Percentiles rank a stretch among this genome's conserved stretches.
Conservation (phyloP, 139 green algal genomes). For the Coelastrella sp. region DNA sequence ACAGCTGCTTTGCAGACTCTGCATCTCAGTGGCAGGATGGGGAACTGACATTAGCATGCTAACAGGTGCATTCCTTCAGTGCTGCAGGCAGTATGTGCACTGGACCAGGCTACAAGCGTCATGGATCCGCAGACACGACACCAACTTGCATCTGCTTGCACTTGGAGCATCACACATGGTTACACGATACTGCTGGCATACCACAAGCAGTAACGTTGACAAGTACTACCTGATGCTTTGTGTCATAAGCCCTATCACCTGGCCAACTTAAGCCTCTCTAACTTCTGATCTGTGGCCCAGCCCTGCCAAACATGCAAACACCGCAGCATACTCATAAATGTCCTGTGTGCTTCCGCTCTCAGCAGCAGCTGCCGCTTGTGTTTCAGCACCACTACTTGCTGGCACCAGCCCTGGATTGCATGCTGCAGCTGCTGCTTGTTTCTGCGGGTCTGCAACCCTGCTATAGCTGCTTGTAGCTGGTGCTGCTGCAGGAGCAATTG, state of each 20-base stretch:
- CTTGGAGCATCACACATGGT: too few relatives aligned
- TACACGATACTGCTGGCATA: too few relatives aligned
- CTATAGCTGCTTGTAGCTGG: background rate
- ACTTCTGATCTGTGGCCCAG: constrained; percentile 9
- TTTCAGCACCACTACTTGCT: background rate
- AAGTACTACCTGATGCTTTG: background rate
- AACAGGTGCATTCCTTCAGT: too few relatives aligned
- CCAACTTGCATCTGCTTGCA: too few relatives aligned
- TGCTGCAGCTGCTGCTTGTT: background rate
- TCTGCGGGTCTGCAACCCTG: background rate
- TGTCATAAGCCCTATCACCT: background rate
- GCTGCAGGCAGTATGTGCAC: background rate
- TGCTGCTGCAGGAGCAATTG: constrained; percentile 1
- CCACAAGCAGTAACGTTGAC: background rate
- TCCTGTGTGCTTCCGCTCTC: background rate
- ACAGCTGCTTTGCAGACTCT: too few relatives aligned
- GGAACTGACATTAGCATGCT: too few relatives aligned
- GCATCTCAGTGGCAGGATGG: too few relatives aligned
- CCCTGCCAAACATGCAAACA: constrained; percentile 2
- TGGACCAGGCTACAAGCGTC: too few relatives aligned
- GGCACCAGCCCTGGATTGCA: background rate
- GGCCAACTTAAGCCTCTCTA: background rate
- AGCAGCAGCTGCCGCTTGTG: constrained; percentile 32
- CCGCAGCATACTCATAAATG: constrained; percentile 25
- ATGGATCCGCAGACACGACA: too few relatives aligned